Evolutionary conservation across 2,329 filamentous ascomycete genomes (phyloP).

Genomic region (Ascochyta koolunga): DNA sequence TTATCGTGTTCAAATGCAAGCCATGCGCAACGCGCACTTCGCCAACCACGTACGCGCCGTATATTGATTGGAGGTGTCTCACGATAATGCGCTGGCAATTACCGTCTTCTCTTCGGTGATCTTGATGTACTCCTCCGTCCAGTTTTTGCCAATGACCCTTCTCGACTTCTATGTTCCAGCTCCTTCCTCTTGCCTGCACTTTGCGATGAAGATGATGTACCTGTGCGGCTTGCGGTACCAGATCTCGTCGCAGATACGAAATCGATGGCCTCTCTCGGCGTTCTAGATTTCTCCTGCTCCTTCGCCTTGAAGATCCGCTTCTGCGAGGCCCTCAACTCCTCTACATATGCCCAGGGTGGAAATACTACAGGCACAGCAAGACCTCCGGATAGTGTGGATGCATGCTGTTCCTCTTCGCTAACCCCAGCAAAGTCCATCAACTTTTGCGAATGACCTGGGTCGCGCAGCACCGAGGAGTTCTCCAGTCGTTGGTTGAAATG

Average conservation of each 20-base stretch:
- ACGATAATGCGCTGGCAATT: background rate
- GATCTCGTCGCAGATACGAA: conserved; percentile 43
- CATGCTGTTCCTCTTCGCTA: conserved; percentile 65
- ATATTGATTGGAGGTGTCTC: background rate
- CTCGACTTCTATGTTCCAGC: conserved; percentile 37
- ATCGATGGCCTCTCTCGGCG: conserved; percentile 38
- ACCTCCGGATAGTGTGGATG: conserved; percentile 58
- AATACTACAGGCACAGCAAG: conserved; percentile 50
- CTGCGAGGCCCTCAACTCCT: conserved; percentile 51
- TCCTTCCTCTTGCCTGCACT: conserved; percentile 38
- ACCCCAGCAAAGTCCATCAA: conserved; percentile 72
- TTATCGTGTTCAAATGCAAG: background rate
- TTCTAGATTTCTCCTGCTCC: conserved; percentile 38
- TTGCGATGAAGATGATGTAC: conserved; percentile 24
- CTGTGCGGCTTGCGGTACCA: conserved; percentile 30
- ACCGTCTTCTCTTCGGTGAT: conserved; percentile 42
- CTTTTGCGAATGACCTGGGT: conserved; percentile 75
- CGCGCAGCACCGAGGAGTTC: conserved; percentile 69
- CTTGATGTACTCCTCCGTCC: conserved; percentile 31
- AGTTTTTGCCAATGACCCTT: conserved; percentile 23
- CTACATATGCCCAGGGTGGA: conserved; percentile 52
- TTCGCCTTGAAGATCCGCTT: conserved; percentile 44
- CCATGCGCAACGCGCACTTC: background rate
- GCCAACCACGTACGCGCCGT: background rate
- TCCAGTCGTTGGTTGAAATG: conserved; percentile 81